Evolutionary conservation across 1,284 basidiomycete species (phyloP).

Genomic region (Trichosporon sp.): DNA sequence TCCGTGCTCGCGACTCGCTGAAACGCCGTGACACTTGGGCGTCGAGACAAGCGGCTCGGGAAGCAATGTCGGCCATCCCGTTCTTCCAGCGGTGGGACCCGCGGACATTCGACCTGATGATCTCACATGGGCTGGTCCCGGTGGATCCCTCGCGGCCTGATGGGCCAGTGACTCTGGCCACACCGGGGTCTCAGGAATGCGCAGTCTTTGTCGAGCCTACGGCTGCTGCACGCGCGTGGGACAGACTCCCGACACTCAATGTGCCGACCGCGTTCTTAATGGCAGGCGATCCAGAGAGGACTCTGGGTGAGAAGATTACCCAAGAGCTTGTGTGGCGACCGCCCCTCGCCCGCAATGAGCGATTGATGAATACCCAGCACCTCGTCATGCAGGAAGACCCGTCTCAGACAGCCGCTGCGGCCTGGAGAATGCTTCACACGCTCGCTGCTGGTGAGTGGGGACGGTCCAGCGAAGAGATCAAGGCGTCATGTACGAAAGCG

Average conservation of each 20-base stretch:
- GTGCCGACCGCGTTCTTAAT: conserved; percentile 33
- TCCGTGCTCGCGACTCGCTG: conserved; percentile 7
- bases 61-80: neutral
- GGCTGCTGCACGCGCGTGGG: conserved; percentile 29
- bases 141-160: conserved; percentile 14
- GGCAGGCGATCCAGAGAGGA: conserved; percentile 22
- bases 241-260: conserved; percentile 23
- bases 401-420: conserved; percentile 26
- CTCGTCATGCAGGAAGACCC: conserved; percentile 33
- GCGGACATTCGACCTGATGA: conserved; percentile 52
- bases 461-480: neutral
- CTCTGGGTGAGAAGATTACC: conserved; percentile 21
- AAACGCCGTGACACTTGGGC: conserved; percentile 12
- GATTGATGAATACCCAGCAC: conserved; percentile 28
- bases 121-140: conserved; percentile 59
- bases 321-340: conserved; percentile 31
- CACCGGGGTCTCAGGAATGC: conserved; percentile 27
- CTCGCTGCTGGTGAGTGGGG: conserved; percentile 12
- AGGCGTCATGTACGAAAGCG: neutral
- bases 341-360: conserved; percentile 25
- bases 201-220: conserved; percentile 28
- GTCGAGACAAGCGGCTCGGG: conserved; percentile 1
- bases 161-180: conserved; percentile 30
- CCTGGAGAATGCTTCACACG: conserved; percentile 28
- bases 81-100: conserved; percentile 10